Evolutionary conservation across 352 stramenopile genomes (phyloP), one percentile per base, ranked within the genome.

Genomic region (Pythium insidiosum): DNA sequence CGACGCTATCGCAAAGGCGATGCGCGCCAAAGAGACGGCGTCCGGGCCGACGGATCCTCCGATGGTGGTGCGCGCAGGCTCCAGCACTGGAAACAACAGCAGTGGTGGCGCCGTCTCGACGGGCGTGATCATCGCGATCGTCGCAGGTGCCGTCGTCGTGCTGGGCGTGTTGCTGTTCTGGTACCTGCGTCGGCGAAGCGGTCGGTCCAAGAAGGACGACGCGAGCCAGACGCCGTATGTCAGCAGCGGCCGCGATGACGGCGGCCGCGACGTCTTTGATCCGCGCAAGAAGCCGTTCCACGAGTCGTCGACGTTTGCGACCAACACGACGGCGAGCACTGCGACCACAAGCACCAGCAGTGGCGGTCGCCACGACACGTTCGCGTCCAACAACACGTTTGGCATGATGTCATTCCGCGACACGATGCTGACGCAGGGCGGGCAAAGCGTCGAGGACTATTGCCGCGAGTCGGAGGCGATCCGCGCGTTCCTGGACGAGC

Each of bases 391-490:
- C n/a, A n/a, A n/a, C n/a, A 43, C 22, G 18, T 43, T 15, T 9
- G 28, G 28, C 28, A 33, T 13, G 28, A 33, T 9, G 9, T 13
- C 22, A 24, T 15, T 10, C 22, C 22, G 19, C 15, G 37, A 19
- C 37, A 12, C 9, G 10, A 24, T n/a, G 10, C 9, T 19, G 37
- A 24, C 18, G 11, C 40, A 38, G 23, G 39, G 38, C 26, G 47
- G 58, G 24, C 78, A 82, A 41, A 64, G 57, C 6, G 48, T 73
- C 18, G 72, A 73, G 22, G 76, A 83, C 19, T 84, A 76, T 36
- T 80, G 67, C 35, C 63, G 62, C 21, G 76, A 87, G 30, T 89
- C 76, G 0, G 53, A 73, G n/a, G 40, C 47, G 19, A 57, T 89
- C 38, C 63, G 54, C 0, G 46, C 44, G 0, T 86, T 88, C 24